Base-by-base conservation (phyloP, 371 early-diverging fungal species). In the Phascolomyces articulosus region DNA sequence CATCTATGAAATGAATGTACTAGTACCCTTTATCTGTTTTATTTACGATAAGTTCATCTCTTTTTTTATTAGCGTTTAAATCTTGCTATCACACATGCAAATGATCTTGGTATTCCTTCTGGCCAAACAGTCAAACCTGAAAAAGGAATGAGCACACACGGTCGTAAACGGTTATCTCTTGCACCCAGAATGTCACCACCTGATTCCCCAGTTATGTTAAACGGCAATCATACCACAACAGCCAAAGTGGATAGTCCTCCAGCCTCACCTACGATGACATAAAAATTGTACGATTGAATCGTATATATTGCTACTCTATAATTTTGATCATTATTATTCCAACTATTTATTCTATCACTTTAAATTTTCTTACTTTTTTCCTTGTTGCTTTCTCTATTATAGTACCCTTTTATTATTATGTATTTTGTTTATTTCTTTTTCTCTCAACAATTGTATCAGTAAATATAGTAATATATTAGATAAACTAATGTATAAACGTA, bases 101-200 rank as follows among this genome's bases (percentile, higher is more conserved):
- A 72, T 58, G 82, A 82, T 21, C 60, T 79, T 13, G 83, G 83
- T 54, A 73, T 77, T 11, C 73, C 72, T 15, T 72, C 71, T 54
- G 65, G 74, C 13, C 56, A 58, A 28, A 40, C 59, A 21, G 58
- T 64, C 21, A 78, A 71, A 54, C 58, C 65, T n/a, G 64, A 61
- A 16, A 77, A 73, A 57, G 82, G 82, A 44, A 72, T 66, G 20
- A 74, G 71, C 2, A 78, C 74, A 4, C 68, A 78, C 55, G 82
- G 82, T 3, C 75, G 79, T 10, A 82, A 82, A 51, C 64, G 82
- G 40, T 62, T 82, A 63, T 73, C 80, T 24, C 65, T 78, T 34
- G 54, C 62, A 21, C 54, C 16, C 11, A 41, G 15, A 51, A 51
- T 51, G 23, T 51, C 51, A 13, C 51, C 51, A 24, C 51, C 58